Base-by-base conservation (phyloP, 352 stramenopile species). In the Globisporangium rhizosaccharum region DNA sequence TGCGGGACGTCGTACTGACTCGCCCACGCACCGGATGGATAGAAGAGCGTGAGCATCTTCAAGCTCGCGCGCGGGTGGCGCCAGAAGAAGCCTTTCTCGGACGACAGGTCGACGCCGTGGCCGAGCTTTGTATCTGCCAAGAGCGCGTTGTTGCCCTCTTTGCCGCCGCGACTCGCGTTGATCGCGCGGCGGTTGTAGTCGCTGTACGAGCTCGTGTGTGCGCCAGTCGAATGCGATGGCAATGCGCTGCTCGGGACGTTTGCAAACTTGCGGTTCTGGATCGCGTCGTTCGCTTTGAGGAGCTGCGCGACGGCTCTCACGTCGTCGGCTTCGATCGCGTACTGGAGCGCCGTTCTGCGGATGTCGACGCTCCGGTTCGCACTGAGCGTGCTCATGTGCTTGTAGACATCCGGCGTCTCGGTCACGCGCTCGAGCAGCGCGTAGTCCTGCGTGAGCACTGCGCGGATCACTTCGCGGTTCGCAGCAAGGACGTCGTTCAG, bases 111-210 rank as follows among this genome's bases (percentile, higher is more conserved):
- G 2, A 45, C 54, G 44, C 52, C 51, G 44, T 59, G 26, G 58
- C 26, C 70, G 75, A 4, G 51, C 20, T 53, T 59, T 1, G 42
- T n/a, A 48, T 92, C 82, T 25, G 65, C 71, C 17, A 90, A 63
- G 1, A 92, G 59, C 7, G 83, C 83, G 15, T 90, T 90, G 53
- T 90, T 89, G 44, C 83, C 83, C 66, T 92, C 83, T 50, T 84
- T 86, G 2, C 83, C 83, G 8, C 80, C 80, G 6, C 83, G 83
- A 72, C 83, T 92, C 15, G 83, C 83, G 51, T 92, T 92, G 58
- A 92, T 85, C 23, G 82, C 80, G 17, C 83, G 74, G 0, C 83
- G 79, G 59, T 92, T 90, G 66, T 92, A 92, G 52, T 92, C 83
- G 57, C 83, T 92, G 62, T 70, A 92, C 18, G 71, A 57, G 56